Conservation (phyloP, 2,329 filamentous ascomycete genomes). For the Cryphonectria naterciae region DNA sequence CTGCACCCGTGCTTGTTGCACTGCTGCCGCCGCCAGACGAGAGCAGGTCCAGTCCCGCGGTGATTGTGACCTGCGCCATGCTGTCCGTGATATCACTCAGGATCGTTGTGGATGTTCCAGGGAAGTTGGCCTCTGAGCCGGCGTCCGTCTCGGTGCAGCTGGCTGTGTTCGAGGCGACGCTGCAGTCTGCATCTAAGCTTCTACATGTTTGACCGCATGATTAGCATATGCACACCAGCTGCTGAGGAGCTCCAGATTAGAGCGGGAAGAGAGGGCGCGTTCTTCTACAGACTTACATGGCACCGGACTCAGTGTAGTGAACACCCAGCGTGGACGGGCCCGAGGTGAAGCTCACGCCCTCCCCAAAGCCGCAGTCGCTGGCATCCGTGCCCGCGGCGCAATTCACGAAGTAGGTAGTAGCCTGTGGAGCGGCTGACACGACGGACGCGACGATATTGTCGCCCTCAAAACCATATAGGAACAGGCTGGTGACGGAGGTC, state of each 20-base stretch:
- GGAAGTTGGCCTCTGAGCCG: constrained; percentile 18
- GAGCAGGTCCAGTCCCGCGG: constrained; percentile 25
- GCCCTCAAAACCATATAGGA: constrained; percentile 27
- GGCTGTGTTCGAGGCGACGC: constrained; percentile 5
- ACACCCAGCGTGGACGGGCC: constrained; percentile 16
- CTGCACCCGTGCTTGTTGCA: constrained; percentile 12
- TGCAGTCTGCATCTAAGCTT: constrained; percentile 15
- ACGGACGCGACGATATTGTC: constrained; percentile 26
- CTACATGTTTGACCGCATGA: not conserved
- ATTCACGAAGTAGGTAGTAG: constrained; percentile 18
- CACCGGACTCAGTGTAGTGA: constrained; percentile 18
- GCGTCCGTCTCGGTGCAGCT: constrained; percentile 18
- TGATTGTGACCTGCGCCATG: constrained; percentile 21
- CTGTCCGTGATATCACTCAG: constrained; percentile 15
- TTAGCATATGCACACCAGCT: not conserved
- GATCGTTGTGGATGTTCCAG: not conserved
- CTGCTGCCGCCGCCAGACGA: not conserved
- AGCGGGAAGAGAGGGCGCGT: no score
- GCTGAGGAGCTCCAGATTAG: no score
- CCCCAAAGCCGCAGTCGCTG: constrained; percentile 26
- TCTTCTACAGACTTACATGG: constrained; percentile 9
- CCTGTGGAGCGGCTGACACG: constrained; percentile 20
- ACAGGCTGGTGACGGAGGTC: constrained; percentile 26
- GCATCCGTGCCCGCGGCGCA: constrained; percentile 26
- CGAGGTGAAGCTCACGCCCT: constrained; percentile 17